Evolutionary conservation across 805 yeast genomes (phyloP).

Genomic region (Saturnispora sanitii): DNA sequence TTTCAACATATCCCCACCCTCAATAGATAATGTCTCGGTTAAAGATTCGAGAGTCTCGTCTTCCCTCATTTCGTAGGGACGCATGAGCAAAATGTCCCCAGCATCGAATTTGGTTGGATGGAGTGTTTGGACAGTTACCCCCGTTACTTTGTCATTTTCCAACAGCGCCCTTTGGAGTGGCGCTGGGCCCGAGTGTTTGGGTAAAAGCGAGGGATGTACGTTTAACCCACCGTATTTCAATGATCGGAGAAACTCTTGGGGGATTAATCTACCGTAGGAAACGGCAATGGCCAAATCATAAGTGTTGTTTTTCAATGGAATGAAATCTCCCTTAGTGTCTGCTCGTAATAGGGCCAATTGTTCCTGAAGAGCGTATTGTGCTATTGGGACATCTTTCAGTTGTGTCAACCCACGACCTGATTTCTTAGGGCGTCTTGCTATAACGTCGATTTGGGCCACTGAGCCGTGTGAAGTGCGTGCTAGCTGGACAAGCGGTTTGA

Average conservation of each 20-base stretch:
- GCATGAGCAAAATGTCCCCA: slow-evolving; percentile 61
- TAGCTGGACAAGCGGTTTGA: slow-evolving; percentile 27
- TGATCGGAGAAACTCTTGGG: slow-evolving; percentile 40
- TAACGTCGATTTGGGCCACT: slow-evolving; percentile 38
- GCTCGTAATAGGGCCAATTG: slow-evolving; percentile 38
- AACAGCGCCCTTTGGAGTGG: slow-evolving; percentile 77
- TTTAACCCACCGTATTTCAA: slow-evolving; percentile 65
- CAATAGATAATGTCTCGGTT: slow-evolving; percentile 39
- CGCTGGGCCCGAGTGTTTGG: slow-evolving; percentile 76
- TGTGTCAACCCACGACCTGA: slow-evolving; percentile 48
- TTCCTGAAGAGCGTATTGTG: slow-evolving; percentile 27
- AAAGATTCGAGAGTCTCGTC: slow-evolving; percentile 39
- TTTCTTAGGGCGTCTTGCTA: slow-evolving; percentile 53
- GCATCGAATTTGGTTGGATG: slow-evolving; percentile 81
- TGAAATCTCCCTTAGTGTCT: slow-evolving; percentile 35
- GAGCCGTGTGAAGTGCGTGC: not conserved
- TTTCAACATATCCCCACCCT: slow-evolving; percentile 53
- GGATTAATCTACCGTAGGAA: slow-evolving; percentile 79
- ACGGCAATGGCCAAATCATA: slow-evolving; percentile 80
- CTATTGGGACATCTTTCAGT: slow-evolving; percentile 46
- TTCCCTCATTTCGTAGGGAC: slow-evolving; percentile 31
- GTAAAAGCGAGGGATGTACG: slow-evolving; percentile 87
- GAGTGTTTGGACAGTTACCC: slow-evolving; percentile 81
- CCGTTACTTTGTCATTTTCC: slow-evolving; percentile 53
- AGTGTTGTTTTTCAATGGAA: slow-evolving; percentile 16